These are phyloP conservation scores for Endothia cerciana DNA, from an alignment of 2,329 filamentous ascomycete species.

Conservation along the genomic window DNA sequence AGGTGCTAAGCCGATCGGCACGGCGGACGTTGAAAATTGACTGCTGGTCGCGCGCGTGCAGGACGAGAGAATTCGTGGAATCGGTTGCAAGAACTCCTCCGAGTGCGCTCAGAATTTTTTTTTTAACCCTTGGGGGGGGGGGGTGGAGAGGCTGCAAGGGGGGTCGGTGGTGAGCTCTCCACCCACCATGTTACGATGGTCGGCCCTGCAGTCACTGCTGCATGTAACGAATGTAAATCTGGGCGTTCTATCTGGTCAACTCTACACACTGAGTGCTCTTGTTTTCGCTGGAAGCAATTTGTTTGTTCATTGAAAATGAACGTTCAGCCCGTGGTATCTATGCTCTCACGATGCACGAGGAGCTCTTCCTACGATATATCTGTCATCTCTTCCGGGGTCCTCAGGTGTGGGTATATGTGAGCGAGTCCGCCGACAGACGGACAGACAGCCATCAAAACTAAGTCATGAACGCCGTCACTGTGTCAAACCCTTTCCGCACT, in stretches of 20 bases:
- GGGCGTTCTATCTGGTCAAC: background rate
- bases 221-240: background rate
- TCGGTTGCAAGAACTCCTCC: constrained; percentile 14
- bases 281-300: background rate
- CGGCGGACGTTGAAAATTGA: constrained; percentile 19
- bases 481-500: constrained; percentile 14
- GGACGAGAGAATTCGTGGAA: constrained; percentile 16
- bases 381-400: constrained; percentile 29
- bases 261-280: background rate
- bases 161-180: background rate
- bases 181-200: background rate
- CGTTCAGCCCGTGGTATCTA: constrained; percentile 22
- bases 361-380: constrained; percentile 29
- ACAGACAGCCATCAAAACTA: constrained; percentile 24
- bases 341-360: constrained; percentile 22
- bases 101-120: constrained; percentile 27
- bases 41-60: constrained; percentile 15
- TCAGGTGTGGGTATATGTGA: constrained; percentile 25
- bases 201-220: background rate
- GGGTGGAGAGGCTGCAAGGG: constrained; percentile 24
- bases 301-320: constrained; percentile 5
- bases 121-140: background rate
- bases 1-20: constrained; percentile 13
- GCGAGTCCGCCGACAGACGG: constrained; percentile 20
- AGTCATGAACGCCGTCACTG: constrained; percentile 24